phyloP scores from a whole-genome alignment of 257 asterid species.

The Solanum rostratum region DNA sequence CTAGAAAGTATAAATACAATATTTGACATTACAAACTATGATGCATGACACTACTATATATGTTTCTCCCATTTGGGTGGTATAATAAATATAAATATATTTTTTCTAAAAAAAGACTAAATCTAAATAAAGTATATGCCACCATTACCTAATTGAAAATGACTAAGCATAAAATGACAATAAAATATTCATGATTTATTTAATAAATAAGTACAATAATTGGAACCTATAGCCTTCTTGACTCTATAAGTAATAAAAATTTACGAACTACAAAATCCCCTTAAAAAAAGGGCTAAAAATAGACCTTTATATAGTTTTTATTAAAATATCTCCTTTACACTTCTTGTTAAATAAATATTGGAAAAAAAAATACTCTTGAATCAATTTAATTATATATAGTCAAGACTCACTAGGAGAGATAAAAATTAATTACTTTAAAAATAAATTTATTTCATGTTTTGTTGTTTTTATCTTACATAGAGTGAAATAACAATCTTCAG shows the following conservation, averaged over 20 bases:
- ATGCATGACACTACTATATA: not conserved
- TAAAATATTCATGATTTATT: conserved; percentile 3
- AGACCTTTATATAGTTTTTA: conserved; percentile 22
- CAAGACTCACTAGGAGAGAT: too few relatives aligned
- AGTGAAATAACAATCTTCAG: too few relatives aligned
- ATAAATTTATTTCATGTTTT: too few relatives aligned
- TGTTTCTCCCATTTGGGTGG: conserved; percentile 1
- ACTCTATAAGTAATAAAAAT: not conserved
- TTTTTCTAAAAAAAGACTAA: not conserved
- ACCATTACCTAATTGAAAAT: not conserved
- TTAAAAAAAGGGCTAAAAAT: not conserved
- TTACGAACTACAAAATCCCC: conserved; percentile 15
- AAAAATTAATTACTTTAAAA: too few relatives aligned
- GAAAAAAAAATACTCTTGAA: not conserved
- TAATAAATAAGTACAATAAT: conserved; percentile 26
- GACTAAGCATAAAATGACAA: not conserved
- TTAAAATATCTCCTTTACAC: not conserved
- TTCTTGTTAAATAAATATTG: not conserved
- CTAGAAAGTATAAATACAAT: not conserved
- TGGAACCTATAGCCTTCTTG: conserved; percentile 16
- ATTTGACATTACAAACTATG: not conserved
- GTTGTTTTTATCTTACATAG: too few relatives aligned
- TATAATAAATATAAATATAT: not conserved
- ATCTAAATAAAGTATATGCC: not conserved
- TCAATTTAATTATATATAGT: not conserved